phyloP scores from a whole-genome alignment of 2,329 filamentous ascomycete species.

The Penicillium sp. region DNA sequence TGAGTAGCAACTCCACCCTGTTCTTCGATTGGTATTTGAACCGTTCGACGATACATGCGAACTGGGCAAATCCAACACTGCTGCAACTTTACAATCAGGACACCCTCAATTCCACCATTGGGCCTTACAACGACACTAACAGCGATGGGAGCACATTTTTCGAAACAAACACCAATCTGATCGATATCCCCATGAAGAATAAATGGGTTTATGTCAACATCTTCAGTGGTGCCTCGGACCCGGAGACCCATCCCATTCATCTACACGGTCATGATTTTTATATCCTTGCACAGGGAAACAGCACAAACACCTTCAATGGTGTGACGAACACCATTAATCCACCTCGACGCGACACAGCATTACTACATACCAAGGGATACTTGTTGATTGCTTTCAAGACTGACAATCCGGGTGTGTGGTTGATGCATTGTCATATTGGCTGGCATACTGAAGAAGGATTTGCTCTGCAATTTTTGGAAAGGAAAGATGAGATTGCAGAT shows the following conservation, averaged over 20 bases:
- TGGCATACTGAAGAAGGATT: constrained; percentile 15
- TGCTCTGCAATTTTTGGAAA: constrained; percentile 12
- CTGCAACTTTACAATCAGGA: neutral
- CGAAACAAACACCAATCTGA: neutral
- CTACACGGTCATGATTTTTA: constrained; percentile 11
- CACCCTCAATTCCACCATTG: neutral
- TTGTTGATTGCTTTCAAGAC: constrained; percentile 5
- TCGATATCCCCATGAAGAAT: neutral
- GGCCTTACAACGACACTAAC: neutral
- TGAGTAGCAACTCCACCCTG: neutral
- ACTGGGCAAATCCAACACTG: neutral
- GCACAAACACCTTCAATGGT: neutral
- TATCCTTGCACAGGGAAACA: constrained; percentile 1
- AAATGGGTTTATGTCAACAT: constrained; percentile 4
- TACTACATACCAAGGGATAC: neutral
- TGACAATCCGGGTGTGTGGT: constrained; percentile 12
- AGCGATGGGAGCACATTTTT: neutral
- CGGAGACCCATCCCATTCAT: constrained; percentile 7
- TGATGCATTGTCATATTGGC: constrained; percentile 17
- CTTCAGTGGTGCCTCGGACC: neutral
- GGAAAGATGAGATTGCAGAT: neutral
- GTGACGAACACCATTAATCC: neutral
- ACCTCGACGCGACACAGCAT: constrained; percentile 4
- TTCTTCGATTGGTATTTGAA: constrained; percentile 6
- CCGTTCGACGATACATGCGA: neutral